These are phyloP conservation scores for Przewalskia tangutica DNA, from an alignment of 257 asterid species.

Conservation along the genomic window DNA sequence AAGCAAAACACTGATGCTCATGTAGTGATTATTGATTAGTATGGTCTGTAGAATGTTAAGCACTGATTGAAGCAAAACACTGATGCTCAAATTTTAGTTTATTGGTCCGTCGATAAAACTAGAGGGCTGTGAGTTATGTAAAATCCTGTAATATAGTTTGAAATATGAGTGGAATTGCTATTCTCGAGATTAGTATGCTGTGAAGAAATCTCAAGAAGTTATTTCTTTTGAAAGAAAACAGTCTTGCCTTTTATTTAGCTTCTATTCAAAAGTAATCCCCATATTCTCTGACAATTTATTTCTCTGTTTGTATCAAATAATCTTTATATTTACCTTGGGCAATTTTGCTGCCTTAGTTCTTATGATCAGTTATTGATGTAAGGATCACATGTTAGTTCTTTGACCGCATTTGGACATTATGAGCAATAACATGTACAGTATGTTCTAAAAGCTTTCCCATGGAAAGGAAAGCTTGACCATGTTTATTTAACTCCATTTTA, in stretches of 20 bases:
- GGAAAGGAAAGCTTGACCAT: background rate
- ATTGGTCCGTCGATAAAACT: background rate
- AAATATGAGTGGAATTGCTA: background rate
- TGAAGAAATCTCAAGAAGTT: background rate
- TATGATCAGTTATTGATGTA: background rate
- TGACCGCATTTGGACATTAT: background rate
- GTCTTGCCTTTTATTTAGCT: background rate
- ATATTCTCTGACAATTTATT: background rate
- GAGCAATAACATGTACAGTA: background rate
- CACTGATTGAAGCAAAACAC: background rate
- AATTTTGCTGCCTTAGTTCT: background rate
- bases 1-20: background rate
- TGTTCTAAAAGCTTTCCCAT: background rate
- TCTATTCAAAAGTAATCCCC: background rate
- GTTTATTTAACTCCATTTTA: no score
- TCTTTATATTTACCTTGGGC: background rate
- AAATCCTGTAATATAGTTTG: background rate
- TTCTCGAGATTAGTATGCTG: background rate
- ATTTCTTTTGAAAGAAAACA: background rate
- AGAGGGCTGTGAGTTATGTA: background rate
- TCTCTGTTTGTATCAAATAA: background rate
- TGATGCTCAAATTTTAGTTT: background rate
- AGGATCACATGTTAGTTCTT: background rate
- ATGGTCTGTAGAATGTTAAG: background rate
- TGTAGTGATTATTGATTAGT: background rate